Evolutionary conservation across 345 rosid genomes (phyloP).

Genomic region (Populus tremula): DNA sequence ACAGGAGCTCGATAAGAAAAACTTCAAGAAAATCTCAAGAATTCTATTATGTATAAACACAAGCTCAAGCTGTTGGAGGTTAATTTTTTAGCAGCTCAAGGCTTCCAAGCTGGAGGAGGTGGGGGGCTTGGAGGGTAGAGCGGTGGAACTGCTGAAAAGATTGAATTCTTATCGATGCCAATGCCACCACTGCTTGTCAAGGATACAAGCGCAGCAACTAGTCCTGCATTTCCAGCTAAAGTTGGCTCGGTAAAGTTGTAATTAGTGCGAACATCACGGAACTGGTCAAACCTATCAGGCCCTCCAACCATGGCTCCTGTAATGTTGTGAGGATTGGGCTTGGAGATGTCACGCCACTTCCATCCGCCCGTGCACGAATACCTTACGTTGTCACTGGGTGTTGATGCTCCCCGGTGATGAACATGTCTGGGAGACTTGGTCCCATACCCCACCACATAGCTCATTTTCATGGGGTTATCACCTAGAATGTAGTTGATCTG

Average conservation of each 20-base stretch:
- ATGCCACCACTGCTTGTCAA: slow-evolving; percentile 53
- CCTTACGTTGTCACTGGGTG: slow-evolving; percentile 45
- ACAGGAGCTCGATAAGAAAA: not conserved
- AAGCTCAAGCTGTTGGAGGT: not conserved
- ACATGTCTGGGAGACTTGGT: slow-evolving; percentile 64
- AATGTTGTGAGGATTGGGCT: slow-evolving; percentile 63
- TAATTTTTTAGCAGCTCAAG: slow-evolving; percentile 30
- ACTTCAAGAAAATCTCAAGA: not conserved
- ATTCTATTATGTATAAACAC: too few relatives aligned
- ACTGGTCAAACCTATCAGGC: slow-evolving; percentile 65
- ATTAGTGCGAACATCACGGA: slow-evolving; percentile 51
- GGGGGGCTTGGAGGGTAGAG: slow-evolving; percentile 72
- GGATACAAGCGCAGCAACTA: slow-evolving; percentile 74
- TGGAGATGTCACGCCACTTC: slow-evolving; percentile 57
- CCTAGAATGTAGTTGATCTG: slow-evolving; percentile 83
- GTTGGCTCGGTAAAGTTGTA: slow-evolving; percentile 75
- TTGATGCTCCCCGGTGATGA: slow-evolving; percentile 82
- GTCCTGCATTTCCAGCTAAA: slow-evolving; percentile 73
- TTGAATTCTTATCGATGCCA: slow-evolving; percentile 56
- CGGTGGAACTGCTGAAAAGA: slow-evolving; percentile 75
- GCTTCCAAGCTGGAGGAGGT: slow-evolving; percentile 77
- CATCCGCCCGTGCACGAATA: slow-evolving; percentile 75
- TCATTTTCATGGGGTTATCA: slow-evolving; percentile 74
- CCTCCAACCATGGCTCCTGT: slow-evolving; percentile 92
- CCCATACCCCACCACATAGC: slow-evolving; percentile 79